A percentile compares a stretch with the other conserved stretches of the same genome.
phyloP scores from a whole-genome alignment of 2,329 filamentous ascomycete species.

The Cryoendolithus antarcticus region DNA sequence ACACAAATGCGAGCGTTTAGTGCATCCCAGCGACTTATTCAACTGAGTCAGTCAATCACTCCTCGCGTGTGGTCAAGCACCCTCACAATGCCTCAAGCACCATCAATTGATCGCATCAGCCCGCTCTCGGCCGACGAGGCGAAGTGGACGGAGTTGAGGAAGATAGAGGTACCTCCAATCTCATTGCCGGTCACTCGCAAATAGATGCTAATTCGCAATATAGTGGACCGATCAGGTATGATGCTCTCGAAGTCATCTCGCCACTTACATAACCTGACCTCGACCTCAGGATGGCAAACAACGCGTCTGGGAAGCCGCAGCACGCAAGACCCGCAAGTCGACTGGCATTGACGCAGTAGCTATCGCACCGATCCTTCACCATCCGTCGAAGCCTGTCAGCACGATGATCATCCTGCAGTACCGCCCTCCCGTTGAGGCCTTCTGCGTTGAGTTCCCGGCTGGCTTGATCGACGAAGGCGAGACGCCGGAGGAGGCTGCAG shows the following conservation, averaged over 20 bases:
- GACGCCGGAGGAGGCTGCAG: conserved; percentile 41
- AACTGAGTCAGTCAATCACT: too few species aligned
- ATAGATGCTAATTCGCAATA: not conserved
- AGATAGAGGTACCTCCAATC: conserved; percentile 29
- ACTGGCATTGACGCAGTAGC: conserved; percentile 49
- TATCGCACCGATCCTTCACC: conserved; percentile 41
- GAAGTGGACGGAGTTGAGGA: conserved; percentile 45
- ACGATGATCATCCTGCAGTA: conserved; percentile 49
- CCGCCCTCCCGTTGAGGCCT: conserved; percentile 45
- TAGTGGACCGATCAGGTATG: conserved; percentile 27
- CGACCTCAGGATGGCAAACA: conserved; percentile 28
- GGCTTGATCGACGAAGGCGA: conserved; percentile 48
- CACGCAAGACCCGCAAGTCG: conserved; percentile 39
- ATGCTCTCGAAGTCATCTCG: not conserved
- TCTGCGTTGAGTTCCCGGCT: conserved; percentile 49
- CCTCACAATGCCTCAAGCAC: conserved; percentile 27
- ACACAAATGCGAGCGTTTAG: too few species aligned
- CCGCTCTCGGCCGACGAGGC: conserved; percentile 40
- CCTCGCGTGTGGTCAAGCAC: conserved; percentile 1
- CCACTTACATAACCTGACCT: not conserved
- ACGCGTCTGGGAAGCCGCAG: conserved; percentile 39
- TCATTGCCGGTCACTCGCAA: not conserved
- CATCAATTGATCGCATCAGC: conserved; percentile 34
- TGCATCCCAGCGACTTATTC: too few species aligned
- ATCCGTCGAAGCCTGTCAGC: conserved; percentile 33